Conservation (phyloP, 371 early-diverging fungal genomes). For the Fennellomyces sp. region DNA sequence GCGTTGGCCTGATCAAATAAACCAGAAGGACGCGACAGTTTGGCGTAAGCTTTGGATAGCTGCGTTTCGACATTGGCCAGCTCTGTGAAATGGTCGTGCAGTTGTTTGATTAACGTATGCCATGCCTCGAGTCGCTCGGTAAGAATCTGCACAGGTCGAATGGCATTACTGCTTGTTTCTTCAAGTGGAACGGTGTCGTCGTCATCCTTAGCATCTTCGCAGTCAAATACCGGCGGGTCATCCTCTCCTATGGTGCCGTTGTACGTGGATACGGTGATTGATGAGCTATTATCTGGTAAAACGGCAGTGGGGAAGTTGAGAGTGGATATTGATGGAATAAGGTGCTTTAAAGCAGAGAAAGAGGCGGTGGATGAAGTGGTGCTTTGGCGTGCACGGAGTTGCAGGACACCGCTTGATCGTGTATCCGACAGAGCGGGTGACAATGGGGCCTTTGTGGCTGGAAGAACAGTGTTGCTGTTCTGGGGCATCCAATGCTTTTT, state of each 20-base stretch:
- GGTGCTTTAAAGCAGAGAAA: conserved; percentile 25
- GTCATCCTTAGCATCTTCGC: conserved; percentile 10
- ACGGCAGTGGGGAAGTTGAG: conserved; percentile 23
- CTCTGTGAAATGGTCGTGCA: conserved; percentile 29
- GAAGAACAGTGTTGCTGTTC: conserved; percentile 3
- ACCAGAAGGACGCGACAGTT: background rate
- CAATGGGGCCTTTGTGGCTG: background rate
- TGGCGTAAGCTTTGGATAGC: conserved; percentile 34
- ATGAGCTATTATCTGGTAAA: background rate
- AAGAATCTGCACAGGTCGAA: conserved; percentile 34
- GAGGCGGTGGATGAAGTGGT: background rate
- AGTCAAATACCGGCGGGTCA: conserved; percentile 35
- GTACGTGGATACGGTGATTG: background rate
- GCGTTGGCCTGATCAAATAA: background rate
- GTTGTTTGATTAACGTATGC: conserved; percentile 26
- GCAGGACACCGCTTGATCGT: background rate
- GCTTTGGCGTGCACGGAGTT: background rate
- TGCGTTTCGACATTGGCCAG: conserved; percentile 28
- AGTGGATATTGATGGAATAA: conserved; percentile 39
- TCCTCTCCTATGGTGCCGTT: background rate
- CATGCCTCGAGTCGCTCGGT: conserved; percentile 42
- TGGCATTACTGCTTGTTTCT: background rate
- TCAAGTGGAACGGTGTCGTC: background rate
- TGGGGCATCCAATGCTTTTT: background rate
- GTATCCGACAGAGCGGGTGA: background rate